Percentiles rank a stretch among this genome's conserved stretches.
These are phyloP conservation scores for Lentinula guzmanii DNA, from an alignment of 768 basidiomycete genomes.

Conservation along the genomic window DNA sequence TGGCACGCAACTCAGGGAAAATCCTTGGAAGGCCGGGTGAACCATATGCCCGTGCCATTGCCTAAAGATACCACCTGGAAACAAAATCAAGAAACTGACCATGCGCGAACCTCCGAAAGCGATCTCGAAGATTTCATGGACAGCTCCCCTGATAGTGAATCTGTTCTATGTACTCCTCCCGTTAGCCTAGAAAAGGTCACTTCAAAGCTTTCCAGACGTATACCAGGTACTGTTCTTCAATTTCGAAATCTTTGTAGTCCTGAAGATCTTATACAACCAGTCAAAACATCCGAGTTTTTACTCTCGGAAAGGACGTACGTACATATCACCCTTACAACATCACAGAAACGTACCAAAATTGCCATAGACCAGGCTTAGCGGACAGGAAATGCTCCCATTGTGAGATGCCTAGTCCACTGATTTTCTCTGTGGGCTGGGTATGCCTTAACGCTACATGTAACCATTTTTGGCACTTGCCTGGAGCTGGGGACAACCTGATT, in stretches of 20 bases:
- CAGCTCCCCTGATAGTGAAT: not conserved
- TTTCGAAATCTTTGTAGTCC: not conserved
- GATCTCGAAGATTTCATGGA: not conserved
- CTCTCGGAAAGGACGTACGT: slow-evolving; percentile 3
- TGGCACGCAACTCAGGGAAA: slow-evolving; percentile 22
- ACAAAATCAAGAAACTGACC: not conserved
- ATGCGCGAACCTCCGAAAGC: not conserved
- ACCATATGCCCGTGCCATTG: not conserved
- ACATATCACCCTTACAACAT: not conserved
- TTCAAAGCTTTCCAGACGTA: not conserved
- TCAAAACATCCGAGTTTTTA: not conserved
- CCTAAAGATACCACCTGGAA: not conserved
- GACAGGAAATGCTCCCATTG: slow-evolving; percentile 39
- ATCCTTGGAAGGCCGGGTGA: not conserved
- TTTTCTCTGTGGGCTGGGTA: slow-evolving; percentile 55
- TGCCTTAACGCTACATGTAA: slow-evolving; percentile 59
- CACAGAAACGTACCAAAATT: not conserved
- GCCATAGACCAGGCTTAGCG: slow-evolving; percentile 8
- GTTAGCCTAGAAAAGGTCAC: too few species aligned
- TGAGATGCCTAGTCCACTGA: slow-evolving; percentile 33
- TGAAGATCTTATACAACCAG: not conserved
- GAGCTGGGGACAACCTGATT: slow-evolving; percentile 18
- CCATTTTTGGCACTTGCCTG: slow-evolving; percentile 43
- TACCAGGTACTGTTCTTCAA: not conserved
- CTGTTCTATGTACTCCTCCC: not conserved